These are phyloP conservation scores for Cyclotella cryptica DNA, from an alignment of 108 stramenopile genomes.

Conservation along the genomic window DNA sequence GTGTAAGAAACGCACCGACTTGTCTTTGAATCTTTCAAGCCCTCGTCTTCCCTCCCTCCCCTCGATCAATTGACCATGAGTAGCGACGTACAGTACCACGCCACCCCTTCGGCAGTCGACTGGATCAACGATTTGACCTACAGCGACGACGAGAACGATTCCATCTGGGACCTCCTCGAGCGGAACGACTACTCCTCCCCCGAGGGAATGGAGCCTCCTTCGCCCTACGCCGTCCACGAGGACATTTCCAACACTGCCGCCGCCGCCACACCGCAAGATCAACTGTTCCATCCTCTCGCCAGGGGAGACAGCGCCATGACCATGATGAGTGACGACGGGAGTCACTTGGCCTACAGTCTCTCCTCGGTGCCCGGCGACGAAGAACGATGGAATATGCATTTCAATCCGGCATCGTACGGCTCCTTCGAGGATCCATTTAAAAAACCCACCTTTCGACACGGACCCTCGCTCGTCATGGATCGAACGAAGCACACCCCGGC, in stretches of 20 bases:
- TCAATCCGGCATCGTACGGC: neutral
- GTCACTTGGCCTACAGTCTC: conserved; percentile 39
- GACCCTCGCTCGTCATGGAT: neutral
- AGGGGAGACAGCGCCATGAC: conserved; percentile 2
- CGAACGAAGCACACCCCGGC: neutral
- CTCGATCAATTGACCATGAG: neutral
- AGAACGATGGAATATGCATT: neutral
- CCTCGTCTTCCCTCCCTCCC: too few relatives aligned
- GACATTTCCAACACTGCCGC: neutral
- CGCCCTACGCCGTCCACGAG: neutral
- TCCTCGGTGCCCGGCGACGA: conserved; percentile 32
- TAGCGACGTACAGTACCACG: neutral
- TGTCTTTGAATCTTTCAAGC: too few relatives aligned
- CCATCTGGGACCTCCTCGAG: conserved; percentile 7
- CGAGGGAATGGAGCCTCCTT: neutral
- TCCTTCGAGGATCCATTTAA: neutral
- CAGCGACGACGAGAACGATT: conserved; percentile 49
- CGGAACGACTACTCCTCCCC: neutral
- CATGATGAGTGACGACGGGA: conserved; percentile 33
- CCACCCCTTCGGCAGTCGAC: neutral
- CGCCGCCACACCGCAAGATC: conserved; percentile 9
- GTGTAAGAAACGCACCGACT: too few relatives aligned
- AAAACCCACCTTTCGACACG: conserved; percentile 3
- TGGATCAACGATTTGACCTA: conserved; percentile 46
- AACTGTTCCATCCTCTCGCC: conserved; percentile 44